phyloP scores from a whole-genome alignment of 2,329 filamentous ascomycete species.

The Trichoderma afroharzianum region DNA sequence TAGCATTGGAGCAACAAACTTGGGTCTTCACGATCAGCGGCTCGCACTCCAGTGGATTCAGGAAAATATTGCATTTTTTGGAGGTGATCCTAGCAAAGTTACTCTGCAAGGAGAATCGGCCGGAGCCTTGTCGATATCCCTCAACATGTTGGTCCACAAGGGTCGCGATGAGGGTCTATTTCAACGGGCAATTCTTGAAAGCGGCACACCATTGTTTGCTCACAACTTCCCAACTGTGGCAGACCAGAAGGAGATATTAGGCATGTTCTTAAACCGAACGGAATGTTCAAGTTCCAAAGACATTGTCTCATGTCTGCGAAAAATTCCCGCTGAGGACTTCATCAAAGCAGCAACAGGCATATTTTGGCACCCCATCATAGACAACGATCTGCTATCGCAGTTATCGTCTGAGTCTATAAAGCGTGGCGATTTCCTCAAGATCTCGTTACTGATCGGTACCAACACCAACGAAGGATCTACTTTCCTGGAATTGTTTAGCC shows the following conservation, averaged over 20 bases:
- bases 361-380: neutral
- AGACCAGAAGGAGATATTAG: neutral
- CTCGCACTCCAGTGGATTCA: neutral
- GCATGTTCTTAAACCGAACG: neutral
- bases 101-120: neutral
- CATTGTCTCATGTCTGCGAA: neutral
- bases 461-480: neutral
- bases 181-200: neutral
- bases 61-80: neutral
- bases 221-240: neutral
- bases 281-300: neutral
- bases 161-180: neutral
- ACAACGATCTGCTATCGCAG: neutral
- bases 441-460: neutral
- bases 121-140: neutral
- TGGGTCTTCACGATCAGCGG: neutral
- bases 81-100: neutral
- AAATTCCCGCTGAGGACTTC: neutral
- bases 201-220: neutral
- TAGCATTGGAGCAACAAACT: neutral
- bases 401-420: neutral
- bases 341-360: neutral
- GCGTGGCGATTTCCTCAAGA: neutral
- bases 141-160: neutral
- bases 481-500: neutral